Base-by-base conservation (phyloP, 2,329 filamentous ascomycete species). In the Blastomyces percursus region DNA sequence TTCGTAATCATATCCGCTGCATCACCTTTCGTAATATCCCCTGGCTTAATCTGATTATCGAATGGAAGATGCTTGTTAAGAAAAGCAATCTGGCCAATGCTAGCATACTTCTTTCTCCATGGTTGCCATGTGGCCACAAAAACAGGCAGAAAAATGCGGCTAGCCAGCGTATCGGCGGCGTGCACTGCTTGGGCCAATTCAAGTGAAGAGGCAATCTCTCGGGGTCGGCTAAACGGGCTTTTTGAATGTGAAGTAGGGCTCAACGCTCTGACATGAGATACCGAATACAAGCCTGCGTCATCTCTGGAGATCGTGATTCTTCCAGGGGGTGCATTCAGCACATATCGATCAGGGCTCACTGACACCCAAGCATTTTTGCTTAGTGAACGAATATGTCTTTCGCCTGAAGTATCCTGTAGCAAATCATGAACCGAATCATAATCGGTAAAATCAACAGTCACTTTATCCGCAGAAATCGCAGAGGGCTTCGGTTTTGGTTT, bases 381-480 rank as follows among this genome's bases (percentile, higher is more conserved):
- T 24, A 95, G 79, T 19, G 82, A 79, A 54, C 90, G 85, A 64
- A 97, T 91, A 70, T 92, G 87, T 54, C 81, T 81, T 70, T 97
- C 93, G 35, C 84, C 85, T 2, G 86, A 88, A 0, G 86, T 87
- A 72, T 97, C 93, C 54, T 87, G 82, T 44, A 99, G 87, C 16
- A 99, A 82, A 69, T 97, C 94, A 66, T 91, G 87, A n/a, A 99
- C 86, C 2, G 88, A 93, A 63, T 89, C 88, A 73, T 97, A 99
- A 68, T 96, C 90, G 8, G 90, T 93, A 70, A 97, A 96, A 0
- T 84, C 88, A 38, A 96, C 78, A 24, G 80, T 82, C 12, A 80
- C 74, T 14, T 76, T 66, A 59, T 71, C 69, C 16, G 69, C 62
- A 24, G 48, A 32, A 16, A 66, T 60, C 11, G 63, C 35, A 5